Conservation (phyloP, 148 eudicot species). For the Suaeda aralocaspica region DNA sequence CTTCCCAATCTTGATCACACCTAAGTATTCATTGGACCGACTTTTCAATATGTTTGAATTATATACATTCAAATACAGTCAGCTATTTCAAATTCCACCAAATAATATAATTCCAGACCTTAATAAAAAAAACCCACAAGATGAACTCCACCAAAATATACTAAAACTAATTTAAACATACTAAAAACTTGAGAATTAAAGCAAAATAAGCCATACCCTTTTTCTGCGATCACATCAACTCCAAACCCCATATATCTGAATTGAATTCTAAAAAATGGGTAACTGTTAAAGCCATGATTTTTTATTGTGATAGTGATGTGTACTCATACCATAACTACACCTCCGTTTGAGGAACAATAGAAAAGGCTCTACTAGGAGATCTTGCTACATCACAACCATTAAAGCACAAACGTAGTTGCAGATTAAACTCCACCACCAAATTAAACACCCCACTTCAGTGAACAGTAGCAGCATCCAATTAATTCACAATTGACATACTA, state of each 20-base stretch:
- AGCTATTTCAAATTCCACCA: constrained; percentile 12
- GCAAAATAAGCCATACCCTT: constrained; percentile 36
- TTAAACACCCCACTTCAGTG: no score
- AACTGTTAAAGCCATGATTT: constrained; percentile 3
- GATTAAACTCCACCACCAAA: no score
- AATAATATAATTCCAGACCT: constrained; percentile 8
- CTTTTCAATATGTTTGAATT: constrained; percentile 39
- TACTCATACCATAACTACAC: no score
- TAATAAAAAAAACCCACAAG: not conserved
- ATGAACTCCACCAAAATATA: constrained; percentile 11
- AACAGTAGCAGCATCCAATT: no score
- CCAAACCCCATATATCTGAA: constrained; percentile 4
- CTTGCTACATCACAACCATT: no score
- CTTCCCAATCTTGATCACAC: constrained; percentile 80
- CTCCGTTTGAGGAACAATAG: no score
- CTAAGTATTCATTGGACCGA: constrained; percentile 50
- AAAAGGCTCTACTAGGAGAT: no score
- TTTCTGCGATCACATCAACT: constrained; percentile 16
- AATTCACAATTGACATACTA: no score
- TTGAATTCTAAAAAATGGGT: constrained; percentile 9
- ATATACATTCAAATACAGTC: constrained; percentile 17
- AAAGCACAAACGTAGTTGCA: no score
- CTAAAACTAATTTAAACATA: constrained; percentile 7
- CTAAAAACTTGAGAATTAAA: constrained; percentile 1
- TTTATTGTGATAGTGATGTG: no score